Base-by-base conservation (phyloP, 371 early-diverging fungal species). In the Lichtheimia hyalospora region DNA sequence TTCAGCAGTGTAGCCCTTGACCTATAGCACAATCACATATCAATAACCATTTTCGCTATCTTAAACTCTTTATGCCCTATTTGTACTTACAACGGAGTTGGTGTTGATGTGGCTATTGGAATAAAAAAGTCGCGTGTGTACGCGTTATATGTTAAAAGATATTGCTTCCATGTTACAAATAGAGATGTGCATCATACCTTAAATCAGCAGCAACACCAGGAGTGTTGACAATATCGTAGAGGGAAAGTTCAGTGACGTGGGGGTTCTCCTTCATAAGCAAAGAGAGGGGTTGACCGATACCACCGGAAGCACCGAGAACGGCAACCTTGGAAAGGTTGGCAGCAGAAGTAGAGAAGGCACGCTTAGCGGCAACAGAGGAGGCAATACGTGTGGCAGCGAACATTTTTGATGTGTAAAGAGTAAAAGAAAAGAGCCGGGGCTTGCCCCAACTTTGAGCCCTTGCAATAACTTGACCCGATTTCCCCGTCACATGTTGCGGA, bases 131-230 rank as follows among this genome's bases (percentile, higher is more conserved):
- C 42, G 56, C 44, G 44, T 55, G 18, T 23, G 41, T 24, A 21
- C n/a, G 10, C 54, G 41, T 34, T 34, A 39, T 40, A 21, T 12
- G 21, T 15, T 2, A 25, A 12, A 15, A 23, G 5, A 13, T 12
- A 50, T 50, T 8, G 2, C 15, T 21, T 21, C 1, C 18, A 3
- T 50, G 24, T 18, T 48, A 34, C 0, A 34, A 34, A 34, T 7
- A n/a, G n/a, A n/a, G n/a, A 34, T 34, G 34, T 8, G 2, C 8
- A 34, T 34, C 34, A 34, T 61, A 66, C 66, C 66, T 86, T 66
- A 98, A 83, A 72, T 98, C 99, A 66, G 98, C 97, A 56, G 97
- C 97, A 64, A 97, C 96, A 70, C 97, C 99, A 49, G 95, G 95
- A 64, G 95, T 91, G 91, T 96, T 95, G 81, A 89, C 92, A 65